phyloP scores from a whole-genome alignment of 805 yeast species.

The Kodamaea laetipori region DNA sequence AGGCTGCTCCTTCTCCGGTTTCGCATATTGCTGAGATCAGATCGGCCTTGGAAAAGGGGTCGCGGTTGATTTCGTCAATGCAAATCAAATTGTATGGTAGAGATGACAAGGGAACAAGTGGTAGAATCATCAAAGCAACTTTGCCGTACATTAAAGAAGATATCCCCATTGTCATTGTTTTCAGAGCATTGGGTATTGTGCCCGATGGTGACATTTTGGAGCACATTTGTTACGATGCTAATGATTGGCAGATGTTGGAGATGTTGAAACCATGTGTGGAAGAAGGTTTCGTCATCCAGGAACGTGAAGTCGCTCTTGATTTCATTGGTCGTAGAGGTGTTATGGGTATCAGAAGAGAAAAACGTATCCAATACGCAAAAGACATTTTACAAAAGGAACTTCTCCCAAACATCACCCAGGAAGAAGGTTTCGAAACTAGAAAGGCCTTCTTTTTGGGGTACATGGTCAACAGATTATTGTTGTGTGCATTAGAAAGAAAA shows the following conservation, averaged over 20 bases:
- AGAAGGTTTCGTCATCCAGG: conserved; percentile 98
- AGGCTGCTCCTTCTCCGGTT: conserved; percentile 95
- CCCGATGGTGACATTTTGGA: conserved; percentile 99
- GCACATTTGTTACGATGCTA: conserved; percentile 96
- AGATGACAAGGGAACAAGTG: conserved; percentile 65
- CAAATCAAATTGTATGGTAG: conserved; percentile 90
- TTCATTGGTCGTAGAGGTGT: conserved; percentile 98
- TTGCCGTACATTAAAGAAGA: conserved; percentile 96
- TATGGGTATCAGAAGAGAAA: conserved; percentile 92
- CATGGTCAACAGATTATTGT: conserved; percentile 91
- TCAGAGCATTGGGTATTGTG: conserved; percentile 96
- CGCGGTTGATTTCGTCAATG: conserved; percentile 88
- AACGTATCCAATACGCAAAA: conserved; percentile 96
- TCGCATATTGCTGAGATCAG: conserved; percentile 96
- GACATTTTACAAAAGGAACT: conserved; percentile 96
- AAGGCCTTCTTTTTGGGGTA: conserved; percentile 97
- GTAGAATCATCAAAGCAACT: conserved; percentile 91
- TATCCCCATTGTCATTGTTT: conserved; percentile 94
- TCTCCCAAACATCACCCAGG: conserved; percentile 95
- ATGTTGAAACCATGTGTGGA: conserved; percentile 99
- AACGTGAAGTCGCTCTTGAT: conserved; percentile 96
- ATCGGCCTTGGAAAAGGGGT: conserved; percentile 96
- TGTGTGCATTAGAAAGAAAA: conserved; percentile 95
- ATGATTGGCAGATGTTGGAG: conserved; percentile 99
- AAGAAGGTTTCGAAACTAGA: conserved; percentile 94